Evolutionary conservation across 352 stramenopile genomes (phyloP).

Genomic region (Pythium aristosporum): DNA sequence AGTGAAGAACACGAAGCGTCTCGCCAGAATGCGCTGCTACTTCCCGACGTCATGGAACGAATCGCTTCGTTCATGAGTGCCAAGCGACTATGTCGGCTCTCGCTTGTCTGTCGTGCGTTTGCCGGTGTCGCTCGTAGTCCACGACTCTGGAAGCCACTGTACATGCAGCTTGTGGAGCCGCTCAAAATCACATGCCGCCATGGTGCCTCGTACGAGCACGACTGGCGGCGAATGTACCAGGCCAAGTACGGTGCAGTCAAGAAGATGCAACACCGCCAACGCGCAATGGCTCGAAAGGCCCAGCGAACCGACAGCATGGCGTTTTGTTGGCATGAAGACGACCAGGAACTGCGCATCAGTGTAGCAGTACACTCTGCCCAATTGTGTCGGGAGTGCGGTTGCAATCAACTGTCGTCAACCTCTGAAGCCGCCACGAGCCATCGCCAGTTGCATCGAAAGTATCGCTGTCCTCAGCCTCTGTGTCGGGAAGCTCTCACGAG

Average conservation of each 20-base stretch:
- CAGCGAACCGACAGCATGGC: background rate
- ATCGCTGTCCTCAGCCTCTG: conserved; percentile 8
- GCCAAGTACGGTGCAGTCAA: conserved; percentile 20
- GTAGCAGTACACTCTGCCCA: conserved; percentile 1
- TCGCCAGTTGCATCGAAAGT: conserved; percentile 12
- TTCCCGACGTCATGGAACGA: conserved; percentile 65
- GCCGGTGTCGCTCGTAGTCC: conserved; percentile 33
- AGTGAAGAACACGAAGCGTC: conserved; percentile 38
- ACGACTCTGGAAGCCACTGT: conserved; percentile 47
- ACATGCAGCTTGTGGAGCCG: conserved; percentile 12
- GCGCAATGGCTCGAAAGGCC: background rate
- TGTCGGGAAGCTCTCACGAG: conserved; percentile 18
- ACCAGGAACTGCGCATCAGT: conserved; percentile 12
- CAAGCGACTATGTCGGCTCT: conserved; percentile 62
- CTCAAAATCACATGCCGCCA: conserved; percentile 22
- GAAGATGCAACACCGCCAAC: conserved; percentile 14
- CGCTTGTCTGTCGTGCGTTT: conserved; percentile 51
- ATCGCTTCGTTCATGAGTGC: conserved; percentile 73
- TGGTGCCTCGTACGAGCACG: conserved; percentile 14
- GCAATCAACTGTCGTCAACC: conserved; percentile 17
- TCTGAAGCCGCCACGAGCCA: conserved; percentile 16
- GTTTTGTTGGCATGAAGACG: conserved; percentile 20
- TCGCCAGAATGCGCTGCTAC: conserved; percentile 48
- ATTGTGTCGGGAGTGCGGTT: conserved; percentile 25
- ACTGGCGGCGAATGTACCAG: conserved; percentile 23